A percentile compares a stretch with the other conserved stretches of the same genome.
Evolutionary conservation across 164 flowering plant genomes (phyloP).

Genomic region (Magnolia officinalis): DNA sequence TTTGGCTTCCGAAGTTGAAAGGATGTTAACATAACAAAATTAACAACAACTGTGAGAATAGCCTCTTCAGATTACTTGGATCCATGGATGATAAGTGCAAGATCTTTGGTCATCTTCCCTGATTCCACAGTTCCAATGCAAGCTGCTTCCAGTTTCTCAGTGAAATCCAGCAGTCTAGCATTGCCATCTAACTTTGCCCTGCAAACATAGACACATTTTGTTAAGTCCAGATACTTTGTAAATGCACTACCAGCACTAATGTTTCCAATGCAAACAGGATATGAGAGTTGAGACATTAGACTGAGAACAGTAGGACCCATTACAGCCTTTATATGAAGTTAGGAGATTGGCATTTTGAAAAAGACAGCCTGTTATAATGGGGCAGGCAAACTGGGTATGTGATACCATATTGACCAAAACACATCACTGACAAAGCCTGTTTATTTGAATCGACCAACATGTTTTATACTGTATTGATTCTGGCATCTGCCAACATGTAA

Average conservation of each 20-base stretch:
- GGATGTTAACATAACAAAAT: not conserved
- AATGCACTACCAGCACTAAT: not conserved
- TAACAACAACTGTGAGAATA: not conserved
- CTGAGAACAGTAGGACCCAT: not conserved
- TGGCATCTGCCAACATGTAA: too few relatives aligned
- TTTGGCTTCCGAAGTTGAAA: not conserved
- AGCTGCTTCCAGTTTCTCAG: slow-evolving; percentile 83
- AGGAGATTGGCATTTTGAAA: too few relatives aligned
- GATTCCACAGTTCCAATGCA: slow-evolving; percentile 81
- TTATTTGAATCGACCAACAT: too few relatives aligned
- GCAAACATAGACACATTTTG: not conserved
- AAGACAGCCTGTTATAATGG: too few relatives aligned
- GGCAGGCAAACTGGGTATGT: too few relatives aligned
- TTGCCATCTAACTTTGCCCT: slow-evolving; percentile 89
- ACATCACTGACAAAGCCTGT: too few relatives aligned
- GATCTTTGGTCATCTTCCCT: slow-evolving; percentile 97
- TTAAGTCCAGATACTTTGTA: not conserved
- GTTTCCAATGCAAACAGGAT: not conserved
- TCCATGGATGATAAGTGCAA: slow-evolving; percentile 83
- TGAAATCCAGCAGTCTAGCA: slow-evolving; percentile 55
- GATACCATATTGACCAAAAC: too few relatives aligned
- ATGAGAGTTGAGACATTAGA: not conserved
- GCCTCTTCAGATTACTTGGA: slow-evolving; percentile 41
- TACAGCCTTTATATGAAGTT: not conserved
- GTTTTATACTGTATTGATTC: too few relatives aligned